Conservation (phyloP, 169 alveolate genomes). For the Plasmodium coatneyi region DNA sequence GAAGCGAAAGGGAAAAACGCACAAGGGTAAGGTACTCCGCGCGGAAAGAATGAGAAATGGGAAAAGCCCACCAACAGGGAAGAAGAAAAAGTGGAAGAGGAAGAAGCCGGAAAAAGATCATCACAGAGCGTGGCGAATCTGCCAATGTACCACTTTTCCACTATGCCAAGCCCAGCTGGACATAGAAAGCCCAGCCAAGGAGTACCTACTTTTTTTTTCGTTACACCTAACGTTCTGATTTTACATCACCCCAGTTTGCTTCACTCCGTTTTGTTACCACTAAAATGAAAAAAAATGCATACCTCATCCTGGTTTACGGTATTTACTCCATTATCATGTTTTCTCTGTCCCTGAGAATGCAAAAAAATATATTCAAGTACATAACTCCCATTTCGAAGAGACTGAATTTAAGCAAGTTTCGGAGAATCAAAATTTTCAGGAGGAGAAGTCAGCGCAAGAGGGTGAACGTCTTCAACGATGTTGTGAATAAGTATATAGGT, state of each 20-base stretch:
- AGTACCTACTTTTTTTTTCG: neutral
- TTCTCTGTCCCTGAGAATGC: conserved; percentile 73
- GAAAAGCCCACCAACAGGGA: neutral
- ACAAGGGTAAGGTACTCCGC: neutral
- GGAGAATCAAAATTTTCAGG: conserved; percentile 29
- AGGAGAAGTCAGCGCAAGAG: conserved; percentile 40
- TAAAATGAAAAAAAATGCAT: conserved; percentile 73
- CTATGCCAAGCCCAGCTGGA: neutral
- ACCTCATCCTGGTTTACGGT: conserved; percentile 29
- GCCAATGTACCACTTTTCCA: neutral
- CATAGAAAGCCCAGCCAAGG: neutral
- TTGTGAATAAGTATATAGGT: conserved; percentile 74
- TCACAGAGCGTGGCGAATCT: neutral
- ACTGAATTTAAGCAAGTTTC: conserved; percentile 35
- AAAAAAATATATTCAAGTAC: conserved; percentile 69
- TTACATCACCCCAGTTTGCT: neutral
- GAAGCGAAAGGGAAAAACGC: neutral
- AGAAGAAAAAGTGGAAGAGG: neutral
- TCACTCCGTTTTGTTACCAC: neutral
- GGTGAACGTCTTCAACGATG: conserved; percentile 55
- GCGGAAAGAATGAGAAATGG: neutral
- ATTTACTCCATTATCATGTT: conserved; percentile 51
- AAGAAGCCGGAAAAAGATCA: neutral
- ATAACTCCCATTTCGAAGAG: conserved; percentile 71
- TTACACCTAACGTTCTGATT: neutral